Conservation (phyloP, 1,284 basidiomycete species). For the Golubevia pallescens region DNA sequence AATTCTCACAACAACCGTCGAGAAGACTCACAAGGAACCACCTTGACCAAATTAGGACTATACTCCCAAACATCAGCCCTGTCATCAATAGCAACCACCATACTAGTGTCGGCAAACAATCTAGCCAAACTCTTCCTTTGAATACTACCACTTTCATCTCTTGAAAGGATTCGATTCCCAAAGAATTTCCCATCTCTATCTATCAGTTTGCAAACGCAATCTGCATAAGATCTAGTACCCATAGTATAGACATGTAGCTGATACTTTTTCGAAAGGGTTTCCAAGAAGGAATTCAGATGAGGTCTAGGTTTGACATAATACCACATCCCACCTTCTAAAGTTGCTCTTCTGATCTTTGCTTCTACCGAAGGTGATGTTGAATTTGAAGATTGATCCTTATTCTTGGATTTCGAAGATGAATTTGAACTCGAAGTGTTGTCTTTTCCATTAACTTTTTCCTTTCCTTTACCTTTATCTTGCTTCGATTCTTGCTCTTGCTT, state of each 20-base stretch:
- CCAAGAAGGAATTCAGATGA: slow-evolving; percentile 35
- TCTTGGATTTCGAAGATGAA: not conserved
- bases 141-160: slow-evolving; percentile 56
- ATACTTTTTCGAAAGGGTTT: slow-evolving; percentile 36
- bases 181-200: slow-evolving; percentile 57
- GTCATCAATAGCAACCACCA: slow-evolving; percentile 64
- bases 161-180: slow-evolving; percentile 52
- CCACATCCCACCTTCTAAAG: slow-evolving; percentile 41
- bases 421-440: not conserved
- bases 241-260: slow-evolving; percentile 64
- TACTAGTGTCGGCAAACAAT: slow-evolving; percentile 61
- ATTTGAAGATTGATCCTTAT: not conserved
- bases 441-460: not conserved
- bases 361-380: not conserved
- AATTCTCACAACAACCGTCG: not conserved
- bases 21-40: slow-evolving; percentile 40
- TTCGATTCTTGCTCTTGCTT: not conserved
- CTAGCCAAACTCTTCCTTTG: slow-evolving; percentile 52
- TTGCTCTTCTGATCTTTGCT: slow-evolving; percentile 4
- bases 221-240: slow-evolving; percentile 62
- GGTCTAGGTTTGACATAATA: slow-evolving; percentile 63
- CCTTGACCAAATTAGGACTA: slow-evolving; percentile 58
- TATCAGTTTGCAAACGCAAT: slow-evolving; percentile 59
- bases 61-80: slow-evolving; percentile 61
- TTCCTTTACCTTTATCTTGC: slow-evolving; percentile 1